These are phyloP conservation scores for Penicillium crystallinum DNA, from an alignment of 495 filamentous ascomycete species.

Conservation along the genomic window DNA sequence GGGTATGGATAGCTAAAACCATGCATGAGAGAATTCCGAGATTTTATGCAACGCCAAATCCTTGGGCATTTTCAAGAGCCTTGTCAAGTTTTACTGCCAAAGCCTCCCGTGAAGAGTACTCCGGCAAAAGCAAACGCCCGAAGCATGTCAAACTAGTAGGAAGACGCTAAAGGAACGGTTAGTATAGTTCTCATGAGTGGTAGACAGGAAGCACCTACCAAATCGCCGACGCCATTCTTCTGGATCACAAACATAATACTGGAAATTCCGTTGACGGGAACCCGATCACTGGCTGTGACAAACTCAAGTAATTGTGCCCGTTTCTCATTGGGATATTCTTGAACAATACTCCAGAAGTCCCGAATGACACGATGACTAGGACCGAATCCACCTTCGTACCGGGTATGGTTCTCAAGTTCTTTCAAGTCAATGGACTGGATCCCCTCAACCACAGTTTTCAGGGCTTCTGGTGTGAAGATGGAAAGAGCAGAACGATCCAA, in stretches of 20 bases:
- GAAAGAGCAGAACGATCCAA: conserved; percentile 62
- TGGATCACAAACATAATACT: conserved; percentile 79
- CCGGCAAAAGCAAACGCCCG: conserved; percentile 75
- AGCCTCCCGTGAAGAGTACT: conserved; percentile 65
- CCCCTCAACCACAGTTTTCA: conserved; percentile 80
- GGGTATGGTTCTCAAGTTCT: conserved; percentile 60
- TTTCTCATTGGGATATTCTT: conserved; percentile 54
- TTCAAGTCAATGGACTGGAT: conserved; percentile 68
- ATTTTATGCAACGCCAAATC: conserved; percentile 71
- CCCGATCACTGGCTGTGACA: conserved; percentile 85
- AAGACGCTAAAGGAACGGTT: conserved; percentile 45
- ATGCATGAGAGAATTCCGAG: neutral
- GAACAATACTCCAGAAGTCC: conserved; percentile 80
- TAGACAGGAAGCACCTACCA: conserved; percentile 28
- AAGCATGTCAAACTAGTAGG: conserved; percentile 89
- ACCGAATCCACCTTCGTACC: conserved; percentile 76
- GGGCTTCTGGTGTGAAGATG: conserved; percentile 62
- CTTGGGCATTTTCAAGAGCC: conserved; percentile 84
- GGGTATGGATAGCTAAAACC: conserved; percentile 21
- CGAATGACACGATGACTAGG: conserved; percentile 59
- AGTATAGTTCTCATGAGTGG: conserved; percentile 4
- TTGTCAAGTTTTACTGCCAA: conserved; percentile 68
- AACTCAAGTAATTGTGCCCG: conserved; percentile 81
- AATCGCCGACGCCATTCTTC: conserved; percentile 65
- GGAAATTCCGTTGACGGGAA: conserved; percentile 77